Base-by-base conservation (phyloP, 441 rosid species). In the Hura crepitans region DNA sequence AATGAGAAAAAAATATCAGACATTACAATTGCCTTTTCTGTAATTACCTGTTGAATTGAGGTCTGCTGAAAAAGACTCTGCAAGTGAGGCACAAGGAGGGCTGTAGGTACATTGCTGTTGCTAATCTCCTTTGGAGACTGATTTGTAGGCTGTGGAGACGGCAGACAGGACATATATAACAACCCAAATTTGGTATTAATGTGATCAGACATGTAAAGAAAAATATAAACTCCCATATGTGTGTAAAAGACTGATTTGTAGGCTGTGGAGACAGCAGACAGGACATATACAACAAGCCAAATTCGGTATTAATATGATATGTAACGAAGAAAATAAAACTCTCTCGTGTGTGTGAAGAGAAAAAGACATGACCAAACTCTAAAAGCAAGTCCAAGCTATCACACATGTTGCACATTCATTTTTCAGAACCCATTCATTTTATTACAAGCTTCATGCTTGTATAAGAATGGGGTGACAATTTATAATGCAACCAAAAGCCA, bases 1-100 rank as follows among this genome's bases (percentile, higher is more conserved):
- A 15, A 47, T 33, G 72, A 30, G 54, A n/a, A n/a, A 53, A 3
- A 69, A 55, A 54, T 60, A 45, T 65, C 62, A 25, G 43, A 33
- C 0, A 64, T 8, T 30, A 14, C 31, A 54, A 17, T 39, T 63
- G 47, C 45, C 62, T 35, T 65, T 11, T 72, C 69, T 68, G 51
- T 35, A 53, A 50, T 79, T 71, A 96, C 99, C 93, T 91, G 97
- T 79, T 96, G 99, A 77, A 85, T 39, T 54, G 97, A 75, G 75
- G 83, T 93, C 81, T 96, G 99, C 85, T 91, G 94, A 62, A 88
- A 81, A 47, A 96, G 83, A 85, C 86, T 86, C 84, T 93, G 98
- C 80, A 93, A 96, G 62, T 93, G 96, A 76, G 94, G 89, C 84
- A 86, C 64, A 70, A 96, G 72, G 59, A 74, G 74, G 57, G 88